phyloP scores from a whole-genome alignment of 768 basidiomycete species.

The Rhodotorula babjevae region DNA sequence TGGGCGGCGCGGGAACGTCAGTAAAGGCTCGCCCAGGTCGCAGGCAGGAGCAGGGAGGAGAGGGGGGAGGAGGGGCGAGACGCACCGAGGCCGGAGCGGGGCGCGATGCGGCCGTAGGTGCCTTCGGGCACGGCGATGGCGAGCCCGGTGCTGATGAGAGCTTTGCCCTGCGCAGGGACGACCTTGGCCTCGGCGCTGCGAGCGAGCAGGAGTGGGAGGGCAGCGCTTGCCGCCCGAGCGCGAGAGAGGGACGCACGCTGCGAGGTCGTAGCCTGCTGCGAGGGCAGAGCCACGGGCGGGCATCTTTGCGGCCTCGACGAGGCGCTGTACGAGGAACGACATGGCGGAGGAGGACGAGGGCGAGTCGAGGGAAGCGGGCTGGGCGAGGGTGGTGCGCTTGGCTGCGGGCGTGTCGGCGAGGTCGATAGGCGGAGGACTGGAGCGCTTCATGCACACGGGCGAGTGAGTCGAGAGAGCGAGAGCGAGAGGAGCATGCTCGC shows the following conservation, averaged over 20 bases:
- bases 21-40: background rate
- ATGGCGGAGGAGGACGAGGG: slow-evolving; percentile 6
- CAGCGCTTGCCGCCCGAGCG: background rate
- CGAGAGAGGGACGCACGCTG: slow-evolving; percentile 58
- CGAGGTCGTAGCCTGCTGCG: slow-evolving; percentile 92
- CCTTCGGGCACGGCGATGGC: slow-evolving; percentile 89
- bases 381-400: slow-evolving; percentile 8
- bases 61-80: too few species aligned
- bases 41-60: background rate
- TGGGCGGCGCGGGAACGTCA: background rate
- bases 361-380: background rate
- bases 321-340: slow-evolving; percentile 59
- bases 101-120: slow-evolving; percentile 94
- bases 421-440: background rate
- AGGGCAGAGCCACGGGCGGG: slow-evolving; percentile 81
- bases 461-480: background rate
- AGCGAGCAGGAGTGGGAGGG: background rate
- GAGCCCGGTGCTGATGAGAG: slow-evolving; percentile 81
- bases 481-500: background rate
- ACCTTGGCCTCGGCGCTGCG: slow-evolving; percentile 73
- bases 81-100: slow-evolving; percentile 88
- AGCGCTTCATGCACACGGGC: slow-evolving; percentile 21
- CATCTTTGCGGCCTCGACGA: slow-evolving; percentile 71
- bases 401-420: background rate
- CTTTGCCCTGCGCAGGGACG: slow-evolving; percentile 85